phyloP scores from a whole-genome alignment of 495 filamentous ascomycete genomes.

The Pyrenopolyporus hunteri region DNA sequence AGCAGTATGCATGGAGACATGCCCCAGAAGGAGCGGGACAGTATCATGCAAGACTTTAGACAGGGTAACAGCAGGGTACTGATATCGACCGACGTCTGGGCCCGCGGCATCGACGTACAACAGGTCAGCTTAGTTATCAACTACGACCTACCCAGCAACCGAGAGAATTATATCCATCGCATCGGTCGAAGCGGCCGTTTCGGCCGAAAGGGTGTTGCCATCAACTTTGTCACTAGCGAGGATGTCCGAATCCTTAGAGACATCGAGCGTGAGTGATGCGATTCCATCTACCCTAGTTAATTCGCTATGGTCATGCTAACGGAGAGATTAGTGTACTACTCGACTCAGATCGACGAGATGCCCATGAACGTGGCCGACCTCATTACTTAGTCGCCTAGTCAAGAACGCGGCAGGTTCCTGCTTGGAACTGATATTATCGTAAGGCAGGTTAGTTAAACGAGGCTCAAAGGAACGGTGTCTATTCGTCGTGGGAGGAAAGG shows the following conservation, averaged over 20 bases:
- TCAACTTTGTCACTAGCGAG: conserved; percentile 98
- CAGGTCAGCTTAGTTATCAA: conserved; percentile 99
- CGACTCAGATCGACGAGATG: conserved; percentile 99
- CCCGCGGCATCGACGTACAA: conserved; percentile 98
- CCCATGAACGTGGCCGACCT: conserved; percentile 91
- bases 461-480: conserved; percentile 9
- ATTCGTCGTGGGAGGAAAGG: conserved; percentile 43
- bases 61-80: conserved; percentile 94
- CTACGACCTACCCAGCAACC: conserved; percentile 97
- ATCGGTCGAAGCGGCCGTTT: conserved; percentile 97
- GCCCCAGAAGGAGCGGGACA: conserved; percentile 96
- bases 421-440: conserved; percentile 16
- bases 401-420: neutral
- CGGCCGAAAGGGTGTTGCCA: conserved; percentile 97
- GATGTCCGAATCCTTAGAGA: conserved; percentile 97
- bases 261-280: conserved; percentile 73
- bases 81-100: conserved; percentile 98
- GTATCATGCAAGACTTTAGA: conserved; percentile 99
- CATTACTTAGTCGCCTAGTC: conserved; percentile 43
- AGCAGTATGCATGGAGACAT: conserved; percentile 99
- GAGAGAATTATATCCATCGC: conserved; percentile 99
- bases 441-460: conserved; percentile 16
- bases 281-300: neutral
- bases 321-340: conserved; percentile 77
- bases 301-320: conserved; percentile 50